Percentiles rank a stretch among this genome's conserved stretches.
These are phyloP conservation scores for Phaeodactylum tricornutum DNA, from an alignment of 108 stramenopile genomes.

Conservation along the genomic window DNA sequence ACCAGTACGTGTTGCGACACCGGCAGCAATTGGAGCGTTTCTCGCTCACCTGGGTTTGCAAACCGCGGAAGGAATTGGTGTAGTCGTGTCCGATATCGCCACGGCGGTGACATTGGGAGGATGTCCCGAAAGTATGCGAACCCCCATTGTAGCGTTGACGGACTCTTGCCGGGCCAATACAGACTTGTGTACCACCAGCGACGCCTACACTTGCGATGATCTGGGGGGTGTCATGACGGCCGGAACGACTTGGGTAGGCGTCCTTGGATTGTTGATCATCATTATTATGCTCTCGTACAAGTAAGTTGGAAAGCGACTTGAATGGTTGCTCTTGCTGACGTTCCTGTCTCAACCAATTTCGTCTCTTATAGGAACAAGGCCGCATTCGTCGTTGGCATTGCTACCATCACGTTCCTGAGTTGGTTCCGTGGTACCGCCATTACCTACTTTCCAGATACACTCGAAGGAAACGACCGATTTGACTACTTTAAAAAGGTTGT, in stretches of 20 bases:
- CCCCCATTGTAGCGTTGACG: slow-evolving; percentile 39
- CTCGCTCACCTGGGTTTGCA: slow-evolving; percentile 59
- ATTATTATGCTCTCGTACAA: slow-evolving; percentile 26
- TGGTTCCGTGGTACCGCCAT: slow-evolving; percentile 54
- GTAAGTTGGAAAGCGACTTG: slow-evolving; percentile 4
- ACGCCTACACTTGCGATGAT: slow-evolving; percentile 58
- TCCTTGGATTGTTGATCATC: slow-evolving; percentile 45
- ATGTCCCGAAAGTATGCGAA: slow-evolving; percentile 37
- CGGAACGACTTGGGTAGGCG: slow-evolving; percentile 46
- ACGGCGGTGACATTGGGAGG: slow-evolving; percentile 65
- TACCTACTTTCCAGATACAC: slow-evolving; percentile 49
- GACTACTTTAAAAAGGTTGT: slow-evolving; percentile 54
- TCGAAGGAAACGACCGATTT: slow-evolving; percentile 33
- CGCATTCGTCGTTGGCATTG: slow-evolving; percentile 42
- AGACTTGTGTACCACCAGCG: slow-evolving; percentile 31
- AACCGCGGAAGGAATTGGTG: slow-evolving; percentile 57
- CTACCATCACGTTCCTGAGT: slow-evolving; percentile 39
- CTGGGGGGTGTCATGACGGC: slow-evolving; percentile 38
- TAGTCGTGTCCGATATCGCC: slow-evolving; percentile 54
- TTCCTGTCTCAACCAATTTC: neutral
- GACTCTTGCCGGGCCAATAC: slow-evolving; percentile 27
- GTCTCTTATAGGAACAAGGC: slow-evolving; percentile 8
- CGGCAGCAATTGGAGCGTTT: slow-evolving; percentile 62
- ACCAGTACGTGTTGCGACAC: slow-evolving; percentile 48
- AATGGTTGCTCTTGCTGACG: neutral